These are phyloP conservation scores for Diaporthe vexans DNA, from an alignment of 2,329 filamentous ascomycete genomes.

Conservation along the genomic window DNA sequence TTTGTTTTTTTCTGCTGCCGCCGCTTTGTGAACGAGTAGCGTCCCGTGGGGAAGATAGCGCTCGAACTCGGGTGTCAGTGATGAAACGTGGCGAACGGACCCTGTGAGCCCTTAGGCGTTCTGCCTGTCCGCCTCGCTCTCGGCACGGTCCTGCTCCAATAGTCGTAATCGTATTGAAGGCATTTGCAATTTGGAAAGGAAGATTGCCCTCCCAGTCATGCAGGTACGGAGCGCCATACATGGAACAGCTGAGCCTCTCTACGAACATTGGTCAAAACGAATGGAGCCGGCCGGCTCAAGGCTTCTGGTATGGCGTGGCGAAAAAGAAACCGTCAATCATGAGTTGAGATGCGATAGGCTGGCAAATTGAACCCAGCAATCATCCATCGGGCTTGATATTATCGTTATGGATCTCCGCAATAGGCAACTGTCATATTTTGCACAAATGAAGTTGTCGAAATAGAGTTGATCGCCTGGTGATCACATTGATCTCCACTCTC, in stretches of 20 bases:
- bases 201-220: neutral
- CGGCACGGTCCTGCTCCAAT: neutral
- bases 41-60: conserved; percentile 8
- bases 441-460: conserved; percentile 18
- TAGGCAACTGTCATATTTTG: neutral
- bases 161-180: conserved; percentile 8
- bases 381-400: neutral
- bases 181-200: neutral
- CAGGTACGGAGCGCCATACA: neutral
- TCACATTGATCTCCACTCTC: conserved; percentile 2
- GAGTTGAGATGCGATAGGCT: conserved; percentile 5
- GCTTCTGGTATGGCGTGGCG: neutral
- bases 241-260: conserved; percentile 13
- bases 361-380: neutral
- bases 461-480: conserved; percentile 20
- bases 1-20: conserved; percentile 1
- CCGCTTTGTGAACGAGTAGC: neutral
- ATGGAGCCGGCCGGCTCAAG: neutral
- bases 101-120: neutral
- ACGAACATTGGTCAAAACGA: neutral
- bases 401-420: neutral
- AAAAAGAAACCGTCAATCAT: neutral
- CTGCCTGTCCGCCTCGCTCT: conserved; percentile 4
- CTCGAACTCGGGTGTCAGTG: neutral
- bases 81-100: conserved; percentile 31